phyloP scores from a whole-genome alignment of 345 rosid genomes.

The Acer yangbiense region DNA sequence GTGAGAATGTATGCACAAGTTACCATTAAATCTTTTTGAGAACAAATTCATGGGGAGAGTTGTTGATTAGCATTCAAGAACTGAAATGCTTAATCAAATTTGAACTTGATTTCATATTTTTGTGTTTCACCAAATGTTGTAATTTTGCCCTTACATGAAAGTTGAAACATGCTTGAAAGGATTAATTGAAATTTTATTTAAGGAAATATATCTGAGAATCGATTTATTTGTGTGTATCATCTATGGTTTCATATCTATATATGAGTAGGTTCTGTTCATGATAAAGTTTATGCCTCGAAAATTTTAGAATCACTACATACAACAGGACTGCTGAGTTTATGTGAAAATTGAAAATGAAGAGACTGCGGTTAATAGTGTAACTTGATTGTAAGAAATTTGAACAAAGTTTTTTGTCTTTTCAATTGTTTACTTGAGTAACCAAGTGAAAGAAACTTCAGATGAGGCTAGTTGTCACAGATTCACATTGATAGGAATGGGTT shows the following conservation, averaged over 20 bases:
- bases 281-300: background rate
- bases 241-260: background rate
- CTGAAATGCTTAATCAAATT: background rate
- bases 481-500: no score
- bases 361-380: background rate
- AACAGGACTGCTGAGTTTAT: background rate
- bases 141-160: background rate
- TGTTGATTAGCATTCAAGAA: background rate
- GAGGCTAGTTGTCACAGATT: no score
- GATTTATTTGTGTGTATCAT: no score
- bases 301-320: background rate
- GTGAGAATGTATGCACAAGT: no score
- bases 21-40: no score
- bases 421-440: no score
- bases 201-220: background rate
- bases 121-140: no score
- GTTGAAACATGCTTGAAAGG: background rate
- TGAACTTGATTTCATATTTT: background rate
- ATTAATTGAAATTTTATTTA: background rate
- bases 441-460: no score
- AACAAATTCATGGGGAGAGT: no score
- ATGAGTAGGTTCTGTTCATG: background rate
- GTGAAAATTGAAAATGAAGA: background rate
- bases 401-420: background rate
- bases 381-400: slow-evolving; percentile 1